phyloP scores from a whole-genome alignment of 2,329 filamentous ascomycete species.

The Capronia epimyces region DNA sequence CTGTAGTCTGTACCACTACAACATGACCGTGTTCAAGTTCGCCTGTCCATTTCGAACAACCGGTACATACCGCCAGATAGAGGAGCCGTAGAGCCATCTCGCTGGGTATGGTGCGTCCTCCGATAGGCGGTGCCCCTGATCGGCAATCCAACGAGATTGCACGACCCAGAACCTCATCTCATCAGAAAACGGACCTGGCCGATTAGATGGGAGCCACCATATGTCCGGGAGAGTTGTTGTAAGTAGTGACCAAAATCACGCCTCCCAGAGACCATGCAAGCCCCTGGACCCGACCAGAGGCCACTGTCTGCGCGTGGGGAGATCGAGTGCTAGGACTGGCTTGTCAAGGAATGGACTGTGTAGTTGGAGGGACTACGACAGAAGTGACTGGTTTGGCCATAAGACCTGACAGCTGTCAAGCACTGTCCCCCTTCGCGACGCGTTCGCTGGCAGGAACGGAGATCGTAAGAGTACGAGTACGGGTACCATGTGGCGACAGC shows the following conservation, averaged over 20 bases:
- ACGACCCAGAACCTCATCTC: too few species aligned
- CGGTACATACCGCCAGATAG: too few species aligned
- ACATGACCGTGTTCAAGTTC: background rate
- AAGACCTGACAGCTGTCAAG: background rate
- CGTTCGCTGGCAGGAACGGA: background rate
- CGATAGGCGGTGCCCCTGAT: too few species aligned
- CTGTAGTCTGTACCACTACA: too few species aligned
- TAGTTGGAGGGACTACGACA: background rate
- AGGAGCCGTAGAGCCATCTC: too few species aligned
- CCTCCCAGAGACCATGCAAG: too few species aligned
- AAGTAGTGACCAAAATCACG: too few species aligned
- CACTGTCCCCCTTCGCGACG: background rate
- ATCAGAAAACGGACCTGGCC: background rate
- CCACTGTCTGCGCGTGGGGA: background rate
- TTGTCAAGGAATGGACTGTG: background rate
- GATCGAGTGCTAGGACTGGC: background rate
- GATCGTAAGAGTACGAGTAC: too few species aligned
- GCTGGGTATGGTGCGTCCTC: too few species aligned
- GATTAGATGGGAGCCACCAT: background rate
- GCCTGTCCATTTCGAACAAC: background rate
- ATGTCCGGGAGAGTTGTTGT: too few species aligned
- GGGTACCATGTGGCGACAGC: too few species aligned
- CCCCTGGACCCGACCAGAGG: background rate
- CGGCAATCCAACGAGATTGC: too few species aligned
- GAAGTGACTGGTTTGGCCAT: background rate